Conservation (phyloP, 768 basidiomycete genomes). For the Cyclocybe cylindracea region DNA sequence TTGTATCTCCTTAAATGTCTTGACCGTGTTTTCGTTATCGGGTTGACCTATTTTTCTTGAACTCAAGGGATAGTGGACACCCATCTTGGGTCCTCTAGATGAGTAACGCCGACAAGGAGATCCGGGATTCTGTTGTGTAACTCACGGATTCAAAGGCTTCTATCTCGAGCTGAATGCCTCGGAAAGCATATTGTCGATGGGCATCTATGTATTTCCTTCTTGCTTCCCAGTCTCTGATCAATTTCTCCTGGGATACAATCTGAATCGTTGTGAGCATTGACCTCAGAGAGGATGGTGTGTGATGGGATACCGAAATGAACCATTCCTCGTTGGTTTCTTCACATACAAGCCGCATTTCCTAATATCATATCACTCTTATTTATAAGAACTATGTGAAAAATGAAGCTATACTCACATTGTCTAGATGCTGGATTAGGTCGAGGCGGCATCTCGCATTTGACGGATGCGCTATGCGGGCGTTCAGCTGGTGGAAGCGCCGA, state of each 20-base stretch:
- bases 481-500: neutral
- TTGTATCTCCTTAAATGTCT: too few relatives aligned
- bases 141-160: neutral
- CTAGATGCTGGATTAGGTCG: neutral
- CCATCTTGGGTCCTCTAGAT: neutral
- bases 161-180: neutral
- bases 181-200: neutral
- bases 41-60: too few relatives aligned
- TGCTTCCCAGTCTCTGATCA: neutral
- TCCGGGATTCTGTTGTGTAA: too few relatives aligned
- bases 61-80: neutral
- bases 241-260: too few relatives aligned
- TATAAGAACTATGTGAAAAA: neutral
- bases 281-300: neutral
- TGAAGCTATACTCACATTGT: neutral
- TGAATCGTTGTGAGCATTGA: too few relatives aligned
- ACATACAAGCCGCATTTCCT: neutral
- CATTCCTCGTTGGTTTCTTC: neutral
- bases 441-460: neutral
- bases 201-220: neutral
- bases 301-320: neutral
- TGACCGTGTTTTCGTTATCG: too few relatives aligned
- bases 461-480: neutral
- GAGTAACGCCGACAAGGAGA: too few relatives aligned
- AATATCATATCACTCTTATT: too few relatives aligned